Percentiles rank a stretch among this genome's conserved stretches.
Conservation (phyloP, 2,329 filamentous ascomycete genomes). For the Myriosclerotinia scirpicola region DNA sequence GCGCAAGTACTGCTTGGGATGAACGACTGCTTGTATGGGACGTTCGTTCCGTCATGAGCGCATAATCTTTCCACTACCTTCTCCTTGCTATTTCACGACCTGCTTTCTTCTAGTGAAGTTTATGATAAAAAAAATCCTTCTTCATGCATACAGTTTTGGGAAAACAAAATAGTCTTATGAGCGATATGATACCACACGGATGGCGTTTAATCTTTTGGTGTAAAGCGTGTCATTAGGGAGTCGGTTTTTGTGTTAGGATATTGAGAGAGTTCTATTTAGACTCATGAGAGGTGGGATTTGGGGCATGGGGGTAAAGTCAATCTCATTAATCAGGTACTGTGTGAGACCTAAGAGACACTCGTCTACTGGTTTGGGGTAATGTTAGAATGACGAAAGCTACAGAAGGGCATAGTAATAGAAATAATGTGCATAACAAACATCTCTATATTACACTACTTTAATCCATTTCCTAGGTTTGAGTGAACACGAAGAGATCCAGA, state of each 20-base stretch:
- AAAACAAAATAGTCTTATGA: neutral
- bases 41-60: conserved; percentile 63
- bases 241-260: neutral
- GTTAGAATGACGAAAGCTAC: neutral
- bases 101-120: conserved; percentile 12
- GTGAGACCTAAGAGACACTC: too few species aligned
- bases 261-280: neutral
- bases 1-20: conserved; percentile 92
- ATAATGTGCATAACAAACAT: neutral
- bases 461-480: neutral
- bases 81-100: neutral
- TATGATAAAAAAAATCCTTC: neutral
- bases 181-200: conserved; percentile 17
- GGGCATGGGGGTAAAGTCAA: neutral
- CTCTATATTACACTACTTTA: neutral
- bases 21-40: conserved; percentile 92
- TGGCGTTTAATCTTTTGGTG: conserved; percentile 12
- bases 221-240: neutral
- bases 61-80: neutral
- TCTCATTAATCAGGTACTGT: too few species aligned
- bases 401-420: neutral
- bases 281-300: neutral
- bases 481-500: neutral
- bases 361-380: neutral
- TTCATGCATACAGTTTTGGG: conserved; percentile 5